Base-by-base conservation (phyloP, 2,329 filamentous ascomycete genomes). In the Penicillium concentricum region DNA sequence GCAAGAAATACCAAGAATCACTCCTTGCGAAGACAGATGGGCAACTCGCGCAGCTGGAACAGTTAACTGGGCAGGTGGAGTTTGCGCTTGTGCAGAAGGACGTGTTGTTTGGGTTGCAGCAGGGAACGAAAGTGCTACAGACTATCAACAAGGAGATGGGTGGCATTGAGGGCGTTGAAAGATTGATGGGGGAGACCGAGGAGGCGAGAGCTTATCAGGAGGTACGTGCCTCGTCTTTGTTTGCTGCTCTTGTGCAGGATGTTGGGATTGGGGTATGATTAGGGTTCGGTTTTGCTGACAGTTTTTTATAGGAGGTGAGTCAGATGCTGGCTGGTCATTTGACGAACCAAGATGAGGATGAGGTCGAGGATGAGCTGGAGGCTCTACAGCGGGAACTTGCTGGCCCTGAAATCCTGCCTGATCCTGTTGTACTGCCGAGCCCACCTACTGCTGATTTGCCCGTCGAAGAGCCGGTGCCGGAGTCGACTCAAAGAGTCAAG, bases 81-180 rank as follows among this genome's bases (percentile, higher is more conserved):
- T 99, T 99, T 76, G 91, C 94, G 38, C 84, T 93, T 26, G 94
- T 99, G 64, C 93, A 97, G 74, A 97, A 97, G 78, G 94, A 97
- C 78, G 89, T 99, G 37, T 73, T 99, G 4, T 97, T 90, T 75
- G 94, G 94, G 0, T 76, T 99, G 67, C 89, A 95, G 76, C 92
- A 97, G 79, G 93, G 93, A 39, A 97, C 92, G 0, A 84, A 84
- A 61, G 94, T 97, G 35, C 81, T 99, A 58, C 87, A 90, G 72
- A 89, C 94, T 74, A 97, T 99, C 57, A 89, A 97, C 73, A 85
- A 84, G 68, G 93, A 99, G 79, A 97, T 99, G 90, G 93, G 93
- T 56, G 93, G 94, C 2, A 80, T 99, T 60, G 92, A 96, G 67
- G 87, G 89, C 61, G 92, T 97, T 49, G 94, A 97, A 83, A 93